phyloP scores from a whole-genome alignment of 1,284 basidiomycete genomes.

The Puccinia triticina region DNA sequence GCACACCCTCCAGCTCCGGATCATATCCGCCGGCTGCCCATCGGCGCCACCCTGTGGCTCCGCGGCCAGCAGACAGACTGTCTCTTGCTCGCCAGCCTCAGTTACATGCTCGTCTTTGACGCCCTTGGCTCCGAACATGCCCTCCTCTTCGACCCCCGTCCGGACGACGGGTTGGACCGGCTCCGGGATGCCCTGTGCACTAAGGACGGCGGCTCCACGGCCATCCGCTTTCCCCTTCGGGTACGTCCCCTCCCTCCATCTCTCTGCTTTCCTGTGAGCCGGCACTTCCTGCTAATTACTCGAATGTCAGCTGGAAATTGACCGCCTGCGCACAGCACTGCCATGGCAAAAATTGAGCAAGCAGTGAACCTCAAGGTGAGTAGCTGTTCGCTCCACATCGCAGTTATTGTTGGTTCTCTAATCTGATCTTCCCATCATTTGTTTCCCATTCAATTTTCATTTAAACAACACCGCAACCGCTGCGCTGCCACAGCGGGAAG shows the following conservation, averaged over 20 bases:
- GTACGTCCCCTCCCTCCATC: slow-evolving; percentile 62
- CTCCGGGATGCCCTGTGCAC: slow-evolving; percentile 14
- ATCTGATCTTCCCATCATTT: too few species aligned
- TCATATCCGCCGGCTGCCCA: slow-evolving; percentile 62
- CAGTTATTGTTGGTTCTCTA: too few species aligned
- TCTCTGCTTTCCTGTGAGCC: neutral
- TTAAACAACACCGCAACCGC: too few species aligned
- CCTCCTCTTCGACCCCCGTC: slow-evolving; percentile 63
- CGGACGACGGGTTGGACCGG: slow-evolving; percentile 52
- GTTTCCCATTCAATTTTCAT: too few species aligned
- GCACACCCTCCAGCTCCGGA: slow-evolving; percentile 60
- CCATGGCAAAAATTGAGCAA: too few species aligned
- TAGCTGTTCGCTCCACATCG: too few species aligned
- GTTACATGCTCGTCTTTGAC: slow-evolving; percentile 96
- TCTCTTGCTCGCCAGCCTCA: slow-evolving; percentile 81
- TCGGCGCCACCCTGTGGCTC: slow-evolving; percentile 75
- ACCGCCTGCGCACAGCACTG: too few species aligned
- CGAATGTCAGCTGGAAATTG: too few species aligned
- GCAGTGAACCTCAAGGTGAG: too few species aligned
- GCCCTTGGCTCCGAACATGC: slow-evolving; percentile 64
- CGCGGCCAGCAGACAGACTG: slow-evolving; percentile 87
- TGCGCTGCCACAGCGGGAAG: too few species aligned
- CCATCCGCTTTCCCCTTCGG: slow-evolving; percentile 68
- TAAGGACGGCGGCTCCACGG: slow-evolving; percentile 54
- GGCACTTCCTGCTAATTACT: too few species aligned